A percentile compares a stretch with the other conserved stretches of the same genome.
Conservation (phyloP, 192 early-diverging fungal genomes). For the Mortierella alpina region DNA sequence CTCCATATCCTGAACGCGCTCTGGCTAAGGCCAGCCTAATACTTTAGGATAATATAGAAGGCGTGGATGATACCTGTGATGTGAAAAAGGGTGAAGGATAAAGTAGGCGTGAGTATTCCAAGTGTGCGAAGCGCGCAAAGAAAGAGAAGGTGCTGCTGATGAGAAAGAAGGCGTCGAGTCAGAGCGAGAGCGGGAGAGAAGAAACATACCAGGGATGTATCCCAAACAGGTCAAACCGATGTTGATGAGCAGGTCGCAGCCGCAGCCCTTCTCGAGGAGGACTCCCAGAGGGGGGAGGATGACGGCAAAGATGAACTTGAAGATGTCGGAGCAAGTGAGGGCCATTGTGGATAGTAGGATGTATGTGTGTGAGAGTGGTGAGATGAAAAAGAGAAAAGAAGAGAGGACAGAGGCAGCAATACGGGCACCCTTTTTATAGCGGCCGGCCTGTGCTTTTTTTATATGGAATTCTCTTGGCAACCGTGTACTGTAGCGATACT, state of each 20-base stretch:
- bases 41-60: constrained; percentile 55
- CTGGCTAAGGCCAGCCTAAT: constrained; percentile 8
- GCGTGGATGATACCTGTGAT: constrained; percentile 52
- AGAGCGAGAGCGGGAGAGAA: not conserved
- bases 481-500: too few relatives aligned
- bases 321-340: constrained; percentile 63
- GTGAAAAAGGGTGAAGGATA: not conserved
- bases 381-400: too few relatives aligned
- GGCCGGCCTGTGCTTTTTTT: too few relatives aligned
- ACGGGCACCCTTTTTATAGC: too few relatives aligned
- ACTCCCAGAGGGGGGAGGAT: constrained; percentile 64
- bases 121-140: too few relatives aligned
- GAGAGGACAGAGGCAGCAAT: too few relatives aligned
- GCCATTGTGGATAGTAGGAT: constrained; percentile 49
- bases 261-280: constrained; percentile 59
- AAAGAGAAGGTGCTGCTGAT: too few relatives aligned
- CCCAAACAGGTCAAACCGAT: constrained; percentile 76
- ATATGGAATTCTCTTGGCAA: too few relatives aligned
- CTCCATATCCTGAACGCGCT: not conserved
- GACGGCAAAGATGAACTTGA: constrained; percentile 61
- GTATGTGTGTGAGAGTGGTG: not conserved
- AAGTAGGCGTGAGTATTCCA: not conserved
- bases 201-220: constrained; percentile 68
- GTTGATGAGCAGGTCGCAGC: constrained; percentile 73
- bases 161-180: too few relatives aligned